Evolutionary conservation across 257 asterid genomes (phyloP).

Genomic region (Plantago ovata): DNA sequence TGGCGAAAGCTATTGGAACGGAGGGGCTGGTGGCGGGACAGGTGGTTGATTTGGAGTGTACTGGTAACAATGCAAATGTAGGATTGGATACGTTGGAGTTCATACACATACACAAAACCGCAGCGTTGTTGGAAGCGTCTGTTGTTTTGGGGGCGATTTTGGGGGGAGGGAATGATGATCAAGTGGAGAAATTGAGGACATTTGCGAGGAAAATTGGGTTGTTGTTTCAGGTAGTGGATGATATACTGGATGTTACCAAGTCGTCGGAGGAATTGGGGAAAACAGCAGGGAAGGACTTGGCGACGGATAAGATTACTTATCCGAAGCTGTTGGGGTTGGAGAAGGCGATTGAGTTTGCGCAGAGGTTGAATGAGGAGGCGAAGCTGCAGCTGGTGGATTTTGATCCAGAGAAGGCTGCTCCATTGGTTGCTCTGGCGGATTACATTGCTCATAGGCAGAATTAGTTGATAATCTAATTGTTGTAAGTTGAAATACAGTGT

Average conservation of each 20-base stretch:
- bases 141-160: slow-evolving; percentile 37
- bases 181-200: slow-evolving; percentile 31
- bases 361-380: slow-evolving; percentile 49
- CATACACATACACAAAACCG: slow-evolving; percentile 40
- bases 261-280: slow-evolving; percentile 6
- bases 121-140: slow-evolving; percentile 35
- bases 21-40: slow-evolving; percentile 46
- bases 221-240: slow-evolving; percentile 21
- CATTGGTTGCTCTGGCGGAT: slow-evolving; percentile 65
- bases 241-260: slow-evolving; percentile 1
- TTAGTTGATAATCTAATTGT: slow-evolving; percentile 16
- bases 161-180: slow-evolving; percentile 31
- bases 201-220: slow-evolving; percentile 36
- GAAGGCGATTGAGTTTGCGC: slow-evolving; percentile 62
- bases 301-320: slow-evolving; percentile 59
- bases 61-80: slow-evolving; percentile 25
- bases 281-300: slow-evolving; percentile 38
- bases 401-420: slow-evolving; percentile 51
- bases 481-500: too few relatives aligned
- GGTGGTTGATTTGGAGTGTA: slow-evolving; percentile 30
- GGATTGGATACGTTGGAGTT: slow-evolving; percentile 32
- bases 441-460: slow-evolving; percentile 65
- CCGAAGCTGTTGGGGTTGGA: slow-evolving; percentile 76
- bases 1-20: slow-evolving; percentile 38
- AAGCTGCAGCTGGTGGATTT: slow-evolving; percentile 53